phyloP scores from a whole-genome alignment of 495 filamentous ascomycete species.

The Neurospora sp. region DNA sequence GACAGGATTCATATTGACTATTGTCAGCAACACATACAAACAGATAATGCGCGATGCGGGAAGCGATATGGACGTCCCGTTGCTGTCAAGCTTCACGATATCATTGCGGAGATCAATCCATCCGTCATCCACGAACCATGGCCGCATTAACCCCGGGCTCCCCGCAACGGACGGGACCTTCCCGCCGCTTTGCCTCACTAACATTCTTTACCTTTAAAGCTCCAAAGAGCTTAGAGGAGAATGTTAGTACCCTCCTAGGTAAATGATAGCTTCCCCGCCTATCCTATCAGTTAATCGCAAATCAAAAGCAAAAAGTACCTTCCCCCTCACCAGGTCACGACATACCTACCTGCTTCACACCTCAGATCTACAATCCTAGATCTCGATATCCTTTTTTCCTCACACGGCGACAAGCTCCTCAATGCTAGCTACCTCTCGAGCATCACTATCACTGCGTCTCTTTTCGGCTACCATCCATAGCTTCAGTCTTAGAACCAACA shows the following conservation, averaged over 20 bases:
- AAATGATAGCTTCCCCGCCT: background rate
- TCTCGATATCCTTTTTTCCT: background rate
- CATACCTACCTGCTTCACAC: background rate
- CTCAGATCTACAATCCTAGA: background rate
- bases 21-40: background rate
- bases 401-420: background rate
- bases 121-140: background rate
- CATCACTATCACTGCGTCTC: background rate
- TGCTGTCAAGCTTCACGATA: background rate
- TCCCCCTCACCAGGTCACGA: background rate
- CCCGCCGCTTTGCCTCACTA: background rate
- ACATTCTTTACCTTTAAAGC: background rate
- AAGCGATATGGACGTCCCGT: background rate
- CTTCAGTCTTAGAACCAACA: background rate
- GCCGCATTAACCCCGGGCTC: background rate
- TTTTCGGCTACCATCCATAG: background rate
- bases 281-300: background rate
- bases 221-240: background rate
- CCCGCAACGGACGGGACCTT: background rate
- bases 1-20: background rate
- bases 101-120: background rate
- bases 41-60: background rate
- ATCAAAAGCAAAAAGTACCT: background rate
- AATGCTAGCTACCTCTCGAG: background rate
- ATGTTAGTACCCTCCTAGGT: background rate